Evolutionary conservation across 495 filamentous ascomycete species (phyloP), one percentile per base, ranked within the genome.

Genomic region (Platismatia glauca): DNA sequence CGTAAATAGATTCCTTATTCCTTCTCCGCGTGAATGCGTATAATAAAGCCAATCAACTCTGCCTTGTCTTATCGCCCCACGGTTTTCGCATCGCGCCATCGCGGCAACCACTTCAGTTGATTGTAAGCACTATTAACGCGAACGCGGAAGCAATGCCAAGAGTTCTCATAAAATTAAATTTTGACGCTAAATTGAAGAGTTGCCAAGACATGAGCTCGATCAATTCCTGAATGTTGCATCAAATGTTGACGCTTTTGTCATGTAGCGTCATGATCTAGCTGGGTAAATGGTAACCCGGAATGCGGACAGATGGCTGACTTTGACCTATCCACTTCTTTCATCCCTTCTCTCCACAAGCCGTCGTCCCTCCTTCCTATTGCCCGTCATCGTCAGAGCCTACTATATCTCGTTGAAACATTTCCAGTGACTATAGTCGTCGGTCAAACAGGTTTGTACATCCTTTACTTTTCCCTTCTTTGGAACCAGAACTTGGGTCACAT

Each of bases 401-500:
- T 91, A 16, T 95, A 93, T 74, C 76, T 88, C 53, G 80, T 94
- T 58, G 89, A 93, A 72, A 89, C 82, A n/a, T 84, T 84, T 64
- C 86, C 89, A 0, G 85, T 95, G 64, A 90, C 88, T 5, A 88
- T 94, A 57, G 87, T 95, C 20, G 84, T 95, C 59, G 90, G 90
- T 22, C 89, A 95, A 68, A 95, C 90, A 22, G 90, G 48, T 52
- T 31, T 9, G 44, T 31, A 52, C 48, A 16, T 29, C 7, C 9
- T 13, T 0, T 18, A 52, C 7, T 18, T 31, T 4, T 52, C 16
- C 31, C 27, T 52, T 31, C 13, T 31, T 24, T 31, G 9, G 20
- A 27, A 11, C 22, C 2, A 13, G 9, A 12, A 24, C 9, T 48
- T 22, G 44, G 24, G 43, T 22, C 43, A 46, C 16, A 22, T 22